These are phyloP conservation scores for Vanrija humicola DNA, from an alignment of 1,284 basidiomycete species.

Conservation along the genomic window DNA sequence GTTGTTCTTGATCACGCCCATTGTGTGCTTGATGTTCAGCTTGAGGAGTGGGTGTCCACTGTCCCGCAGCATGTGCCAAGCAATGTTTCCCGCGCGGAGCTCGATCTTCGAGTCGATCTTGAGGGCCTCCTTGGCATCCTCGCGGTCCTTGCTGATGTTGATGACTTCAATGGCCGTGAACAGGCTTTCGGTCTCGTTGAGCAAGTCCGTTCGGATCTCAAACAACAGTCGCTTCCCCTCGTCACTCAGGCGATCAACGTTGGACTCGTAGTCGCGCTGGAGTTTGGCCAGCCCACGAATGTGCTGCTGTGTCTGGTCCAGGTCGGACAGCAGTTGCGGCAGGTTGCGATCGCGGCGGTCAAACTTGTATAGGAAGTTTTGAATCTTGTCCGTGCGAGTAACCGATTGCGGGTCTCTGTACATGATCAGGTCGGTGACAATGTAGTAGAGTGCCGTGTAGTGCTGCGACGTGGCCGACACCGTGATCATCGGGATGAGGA, in stretches of 20 bases:
- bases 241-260: conserved; percentile 53
- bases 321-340: conserved; percentile 62
- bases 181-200: conserved; percentile 73
- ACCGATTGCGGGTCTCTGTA: conserved; percentile 84
- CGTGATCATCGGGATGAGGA: conserved; percentile 79
- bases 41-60: conserved; percentile 75
- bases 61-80: conserved; percentile 85
- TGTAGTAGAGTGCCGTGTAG: conserved; percentile 80
- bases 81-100: conserved; percentile 79
- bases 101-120: conserved; percentile 74
- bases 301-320: conserved; percentile 69
- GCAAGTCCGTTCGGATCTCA: conserved; percentile 65
- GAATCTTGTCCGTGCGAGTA: conserved; percentile 67
- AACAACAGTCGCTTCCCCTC: conserved; percentile 60
- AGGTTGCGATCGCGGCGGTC: conserved; percentile 74
- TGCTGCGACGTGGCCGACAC: conserved; percentile 83
- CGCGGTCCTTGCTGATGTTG: conserved; percentile 63
- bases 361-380: conserved; percentile 82
- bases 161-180: conserved; percentile 87
- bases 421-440: conserved; percentile 80
- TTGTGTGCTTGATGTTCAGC: conserved; percentile 71
- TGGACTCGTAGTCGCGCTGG: conserved; percentile 58
- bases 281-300: conserved; percentile 60
- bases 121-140: conserved; percentile 67
- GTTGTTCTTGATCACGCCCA: conserved; percentile 80